Base-by-base conservation (phyloP, 345 rosid genomes). In the Brassica juncea region DNA sequence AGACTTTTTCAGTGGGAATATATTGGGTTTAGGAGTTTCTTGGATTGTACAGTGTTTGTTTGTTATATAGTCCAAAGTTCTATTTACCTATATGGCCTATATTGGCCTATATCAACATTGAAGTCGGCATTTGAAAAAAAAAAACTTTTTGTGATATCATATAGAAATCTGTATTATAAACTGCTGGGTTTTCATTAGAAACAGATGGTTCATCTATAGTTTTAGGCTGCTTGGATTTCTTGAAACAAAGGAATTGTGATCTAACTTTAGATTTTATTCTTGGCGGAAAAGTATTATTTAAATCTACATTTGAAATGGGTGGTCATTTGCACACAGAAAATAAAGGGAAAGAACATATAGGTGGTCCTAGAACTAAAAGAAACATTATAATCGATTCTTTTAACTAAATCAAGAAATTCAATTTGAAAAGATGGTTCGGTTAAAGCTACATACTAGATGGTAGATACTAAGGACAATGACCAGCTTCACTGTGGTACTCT, bases 1-100 rank as follows among this genome's bases (percentile, higher is more conserved):
- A 49, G 70, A 49, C 65, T 63, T 77, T 70, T 49, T 19, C 57
- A 52, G 10, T 27, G 59, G 62, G 81, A 71, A 78, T 78, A 78
- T 55, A 39, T 78, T 78, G 81, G 67, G n/a, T 64, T 28, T 30
- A 55, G 81, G 44, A 63, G 55, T 70, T 27, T 37, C 2, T 11
- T 63, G 76, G 66, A 47, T 70, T 63, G 3, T 21, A 66, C 70
- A 66, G 35, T 19, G 42, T 69, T 49, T 49, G 62, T 70, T 54
- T 70, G 63, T 9, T 31, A 62, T 61, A 42, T 6, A 74, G n/a
- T 42, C 39, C 11, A 44, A 49, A 73, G 62, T 16, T 73, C 1
- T 49, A 8, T 72, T 37, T 54, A 23, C 12, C 4, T 28, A 27
- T 61, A 42, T 60, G 39, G 27, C 9, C 0, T 47, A 32, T 5